These are phyloP conservation scores for Boletus albobrunnescens DNA, from an alignment of 1,284 basidiomycete species.

Conservation along the genomic window DNA sequence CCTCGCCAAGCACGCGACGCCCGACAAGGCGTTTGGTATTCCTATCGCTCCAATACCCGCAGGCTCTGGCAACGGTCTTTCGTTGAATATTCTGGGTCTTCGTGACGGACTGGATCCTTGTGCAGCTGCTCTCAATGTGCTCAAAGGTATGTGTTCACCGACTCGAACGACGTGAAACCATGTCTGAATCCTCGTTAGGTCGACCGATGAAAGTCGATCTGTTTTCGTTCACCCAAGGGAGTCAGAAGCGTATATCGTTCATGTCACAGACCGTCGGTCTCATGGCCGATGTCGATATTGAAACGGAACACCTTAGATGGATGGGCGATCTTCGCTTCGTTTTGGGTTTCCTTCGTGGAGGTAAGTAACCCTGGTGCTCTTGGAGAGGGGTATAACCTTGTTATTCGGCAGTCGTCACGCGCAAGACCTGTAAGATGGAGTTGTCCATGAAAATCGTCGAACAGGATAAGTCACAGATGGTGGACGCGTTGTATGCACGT, in stretches of 20 bases:
- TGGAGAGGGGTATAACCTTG: not conserved
- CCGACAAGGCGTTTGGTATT: constrained; percentile 65
- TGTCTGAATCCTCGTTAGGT: constrained; percentile 39
- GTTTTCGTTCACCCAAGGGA: constrained; percentile 73
- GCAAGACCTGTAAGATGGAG: constrained; percentile 65
- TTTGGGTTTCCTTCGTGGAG: constrained; percentile 75
- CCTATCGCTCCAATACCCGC: constrained; percentile 87
- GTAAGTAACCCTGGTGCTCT: constrained; percentile 35
- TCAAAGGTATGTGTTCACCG: constrained; percentile 66
- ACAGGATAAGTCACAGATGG: constrained; percentile 73
- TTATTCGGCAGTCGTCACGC: constrained; percentile 49
- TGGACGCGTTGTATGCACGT: constrained; percentile 39
- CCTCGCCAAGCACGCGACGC: constrained; percentile 70
- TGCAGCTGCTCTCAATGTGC: constrained; percentile 75
- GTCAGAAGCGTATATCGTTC: constrained; percentile 76
- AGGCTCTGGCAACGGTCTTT: constrained; percentile 82
- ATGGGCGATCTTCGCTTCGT: constrained; percentile 91
- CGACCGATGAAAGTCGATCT: constrained; percentile 76
- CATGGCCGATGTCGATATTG: constrained; percentile 87
- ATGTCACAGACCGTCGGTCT: constrained; percentile 86
- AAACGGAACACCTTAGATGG: constrained; percentile 87
- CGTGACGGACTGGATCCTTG: constrained; percentile 73
- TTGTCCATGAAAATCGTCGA: constrained; percentile 70
- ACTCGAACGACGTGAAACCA: not conserved
- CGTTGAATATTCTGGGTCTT: constrained; percentile 68